phyloP scores from a whole-genome alignment of 2,329 filamentous ascomycete genomes.

The Nemania diffusa region DNA sequence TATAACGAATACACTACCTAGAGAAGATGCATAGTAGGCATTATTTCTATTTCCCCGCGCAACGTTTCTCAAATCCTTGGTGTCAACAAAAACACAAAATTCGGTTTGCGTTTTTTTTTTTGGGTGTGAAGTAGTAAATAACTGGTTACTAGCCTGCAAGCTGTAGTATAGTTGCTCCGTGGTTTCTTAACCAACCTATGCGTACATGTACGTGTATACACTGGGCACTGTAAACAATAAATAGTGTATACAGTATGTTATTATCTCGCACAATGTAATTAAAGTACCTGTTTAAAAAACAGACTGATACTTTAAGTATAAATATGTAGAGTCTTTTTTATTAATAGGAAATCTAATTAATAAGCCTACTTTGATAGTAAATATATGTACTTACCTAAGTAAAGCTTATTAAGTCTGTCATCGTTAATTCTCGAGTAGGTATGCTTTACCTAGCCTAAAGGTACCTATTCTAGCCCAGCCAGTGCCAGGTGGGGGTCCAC shows the following conservation, averaged over 20 bases:
- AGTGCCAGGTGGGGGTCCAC: background rate
- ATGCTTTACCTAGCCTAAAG: background rate
- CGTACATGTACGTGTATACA: background rate
- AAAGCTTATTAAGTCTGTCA: background rate
- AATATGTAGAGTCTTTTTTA: too few relatives aligned
- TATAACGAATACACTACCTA: background rate
- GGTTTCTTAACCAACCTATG: background rate
- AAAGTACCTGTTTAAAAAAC: background rate
- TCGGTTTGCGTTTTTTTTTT: too few relatives aligned
- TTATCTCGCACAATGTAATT: background rate
- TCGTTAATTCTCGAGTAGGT: background rate
- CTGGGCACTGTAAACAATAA: background rate
- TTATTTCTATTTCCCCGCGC: too few relatives aligned
- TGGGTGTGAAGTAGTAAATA: background rate
- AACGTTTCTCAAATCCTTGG: too few relatives aligned
- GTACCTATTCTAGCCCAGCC: background rate
- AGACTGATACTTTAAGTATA: background rate
- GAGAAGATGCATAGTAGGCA: background rate
- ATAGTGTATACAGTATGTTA: background rate
- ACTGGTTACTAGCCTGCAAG: background rate
- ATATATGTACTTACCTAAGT: background rate
- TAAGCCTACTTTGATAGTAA: background rate
- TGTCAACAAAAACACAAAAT: too few relatives aligned
- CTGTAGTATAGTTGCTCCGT: background rate
- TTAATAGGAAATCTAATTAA: background rate